Percentiles rank a stretch among this genome's conserved stretches.
Evolutionary conservation across 192 early-diverging fungal species (phyloP).

Genomic region (Diversispora eburnea): DNA sequence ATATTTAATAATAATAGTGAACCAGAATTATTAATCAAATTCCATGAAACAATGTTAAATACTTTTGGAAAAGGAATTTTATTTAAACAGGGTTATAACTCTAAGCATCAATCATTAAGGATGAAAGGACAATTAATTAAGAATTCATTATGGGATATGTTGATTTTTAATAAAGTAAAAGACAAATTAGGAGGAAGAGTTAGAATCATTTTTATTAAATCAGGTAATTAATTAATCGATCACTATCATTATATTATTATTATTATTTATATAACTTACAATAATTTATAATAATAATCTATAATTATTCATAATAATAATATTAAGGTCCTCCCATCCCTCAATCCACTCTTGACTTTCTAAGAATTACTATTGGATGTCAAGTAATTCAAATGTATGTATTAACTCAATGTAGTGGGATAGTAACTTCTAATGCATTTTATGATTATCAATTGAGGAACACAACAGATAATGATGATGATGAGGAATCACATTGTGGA

Average conservation of each 20-base stretch:
- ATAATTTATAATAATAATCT: neutral
- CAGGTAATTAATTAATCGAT: slow-evolving; percentile 22
- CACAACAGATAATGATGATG: neutral
- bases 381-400: slow-evolving; percentile 58
- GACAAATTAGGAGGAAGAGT: slow-evolving; percentile 43
- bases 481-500: slow-evolving; percentile 46
- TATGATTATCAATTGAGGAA: slow-evolving; percentile 39
- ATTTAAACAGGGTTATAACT: slow-evolving; percentile 36
- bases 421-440: slow-evolving; percentile 39
- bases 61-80: slow-evolving; percentile 37
- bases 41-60: slow-evolving; percentile 33
- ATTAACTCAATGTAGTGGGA: slow-evolving; percentile 34
- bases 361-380: slow-evolving; percentile 59
- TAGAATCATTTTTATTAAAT: slow-evolving; percentile 29
- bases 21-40: slow-evolving; percentile 29
- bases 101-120: slow-evolving; percentile 28
- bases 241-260: neutral
- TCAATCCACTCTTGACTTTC: slow-evolving; percentile 43
- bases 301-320: too few species aligned
- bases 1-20: slow-evolving; percentile 20
- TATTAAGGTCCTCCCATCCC: slow-evolving; percentile 11
- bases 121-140: slow-evolving; percentile 36
- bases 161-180: slow-evolving; percentile 45
- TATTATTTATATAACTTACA: neutral
- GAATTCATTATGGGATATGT: slow-evolving; percentile 41